Conservation (phyloP, 208 protist genomes). For the Trypanosoma avium region DNA sequence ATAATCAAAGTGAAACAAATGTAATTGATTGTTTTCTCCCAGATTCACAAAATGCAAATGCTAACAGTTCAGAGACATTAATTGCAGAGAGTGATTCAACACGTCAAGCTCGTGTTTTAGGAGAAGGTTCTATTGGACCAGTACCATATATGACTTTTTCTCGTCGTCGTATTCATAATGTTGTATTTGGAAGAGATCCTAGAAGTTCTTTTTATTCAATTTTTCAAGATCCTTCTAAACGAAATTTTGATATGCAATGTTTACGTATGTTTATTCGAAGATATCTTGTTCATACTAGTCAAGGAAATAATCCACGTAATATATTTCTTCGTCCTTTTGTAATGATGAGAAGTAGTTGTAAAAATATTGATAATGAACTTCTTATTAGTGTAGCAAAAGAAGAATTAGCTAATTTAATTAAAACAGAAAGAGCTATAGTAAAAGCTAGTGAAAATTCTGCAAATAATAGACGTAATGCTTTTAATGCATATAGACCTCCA, state of each 20-base stretch:
- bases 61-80: not conserved
- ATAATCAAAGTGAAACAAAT: not conserved
- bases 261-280: conserved; percentile 83
- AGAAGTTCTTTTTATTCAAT: conserved; percentile 56
- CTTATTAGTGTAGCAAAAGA: conserved; percentile 49
- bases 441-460: conserved; percentile 23
- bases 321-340: conserved; percentile 70
- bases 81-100: not conserved
- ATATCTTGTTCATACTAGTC: conserved; percentile 76
- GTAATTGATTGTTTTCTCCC: conserved; percentile 9
- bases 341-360: conserved; percentile 52
- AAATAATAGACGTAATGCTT: conserved; percentile 23
- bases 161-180: conserved; percentile 64
- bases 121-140: conserved; percentile 33
- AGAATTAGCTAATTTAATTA: conserved; percentile 66
- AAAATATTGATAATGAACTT: conserved; percentile 53
- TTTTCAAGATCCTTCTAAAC: conserved; percentile 50
- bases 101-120: conserved; percentile 8
- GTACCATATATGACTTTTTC: conserved; percentile 81
- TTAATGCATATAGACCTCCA: conserved; percentile 40
- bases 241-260: conserved; percentile 76
- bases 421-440: conserved; percentile 57
- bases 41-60: not conserved
- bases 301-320: conserved; percentile 67
- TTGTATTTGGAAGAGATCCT: conserved; percentile 67